Evolutionary conservation across 208 protist species (phyloP), one percentile per base, ranked within the genome.

Genomic region (Crithidia expoeki): DNA sequence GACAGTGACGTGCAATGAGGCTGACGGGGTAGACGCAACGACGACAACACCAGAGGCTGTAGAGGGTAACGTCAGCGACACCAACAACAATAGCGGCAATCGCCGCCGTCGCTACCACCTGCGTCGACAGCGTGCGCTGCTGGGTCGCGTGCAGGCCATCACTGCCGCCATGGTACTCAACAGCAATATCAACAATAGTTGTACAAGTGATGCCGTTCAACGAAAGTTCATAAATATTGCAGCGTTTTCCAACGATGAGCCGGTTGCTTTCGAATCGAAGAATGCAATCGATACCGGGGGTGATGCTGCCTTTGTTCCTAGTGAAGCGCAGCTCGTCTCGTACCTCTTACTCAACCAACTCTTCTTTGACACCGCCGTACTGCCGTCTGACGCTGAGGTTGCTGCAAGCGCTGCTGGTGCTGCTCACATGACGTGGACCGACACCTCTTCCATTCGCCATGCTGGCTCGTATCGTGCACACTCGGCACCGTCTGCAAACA

Each of bases 131-230:
- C 72, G 64, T 12, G 65, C 62, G 34, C 30, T 77, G 72, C 72
- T 77, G 10, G 72, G 72, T 19, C 72, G 72, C 38, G 72, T 77
- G 28, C 72, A 77, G 64, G 64, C 32, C 21, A 61, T 77, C 49
- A 77, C 72, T 11, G 42, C 72, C 2, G 40, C 55, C 16, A 77
- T 77, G 72, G 64, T 77, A 32, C 60, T 51, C 42, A 16, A 63
- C 32, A 21, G 28, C 21, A n/a, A 9, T 56, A 52, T 6, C 40
- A 64, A 50, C 34, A 44, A 14, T 23, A 61, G 42, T 4, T 21
- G 42, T n/a, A 47, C 4, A n/a, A n/a, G n/a, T n/a, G n/a, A n/a
- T n/a, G n/a, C n/a, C n/a, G n/a, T n/a, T n/a, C n/a, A n/a, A n/a
- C n/a, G n/a, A n/a, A n/a, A n/a, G n/a, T n/a, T n/a, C n/a, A n/a